Evolutionary conservation across 495 filamentous ascomycete genomes (phyloP).

Genomic region (Ramalina intermedia): DNA sequence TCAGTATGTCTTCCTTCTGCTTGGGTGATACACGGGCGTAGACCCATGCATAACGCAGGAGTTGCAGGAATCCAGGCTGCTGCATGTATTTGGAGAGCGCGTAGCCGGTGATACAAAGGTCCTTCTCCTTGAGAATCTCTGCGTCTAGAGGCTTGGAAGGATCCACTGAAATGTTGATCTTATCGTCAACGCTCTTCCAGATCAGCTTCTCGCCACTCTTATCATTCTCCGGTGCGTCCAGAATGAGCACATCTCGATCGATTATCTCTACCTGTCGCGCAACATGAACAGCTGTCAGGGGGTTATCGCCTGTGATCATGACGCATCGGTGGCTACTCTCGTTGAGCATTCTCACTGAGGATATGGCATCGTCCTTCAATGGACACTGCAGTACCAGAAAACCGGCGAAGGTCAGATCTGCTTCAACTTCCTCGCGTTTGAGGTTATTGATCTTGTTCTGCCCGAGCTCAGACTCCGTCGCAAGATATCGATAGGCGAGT

Average conservation of each 20-base stretch:
- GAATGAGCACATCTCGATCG: conserved; percentile 84
- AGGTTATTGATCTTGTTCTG: conserved; percentile 79
- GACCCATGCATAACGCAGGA: conserved; percentile 88
- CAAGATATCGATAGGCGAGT: conserved; percentile 83
- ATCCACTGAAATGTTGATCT: conserved; percentile 73
- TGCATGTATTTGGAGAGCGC: conserved; percentile 81
- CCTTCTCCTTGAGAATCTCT: conserved; percentile 71
- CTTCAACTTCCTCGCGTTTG: conserved; percentile 83
- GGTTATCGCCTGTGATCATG: conserved; percentile 99
- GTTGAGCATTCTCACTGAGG: conserved; percentile 90
- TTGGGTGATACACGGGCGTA: conserved; percentile 96
- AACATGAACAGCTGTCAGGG: conserved; percentile 90
- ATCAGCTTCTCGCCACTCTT: conserved; percentile 67
- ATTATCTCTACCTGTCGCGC: conserved; percentile 95
- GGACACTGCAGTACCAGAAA: conserved; percentile 94
- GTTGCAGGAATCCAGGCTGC: conserved; percentile 51
- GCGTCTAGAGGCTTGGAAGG: conserved; percentile 66
- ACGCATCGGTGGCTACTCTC: conserved; percentile 96
- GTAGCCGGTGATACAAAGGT: conserved; percentile 93
- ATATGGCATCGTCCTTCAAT: conserved; percentile 90
- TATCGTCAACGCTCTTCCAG: conserved; percentile 93
- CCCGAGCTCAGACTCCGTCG: conserved; percentile 63
- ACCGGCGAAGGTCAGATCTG: conserved; percentile 72
- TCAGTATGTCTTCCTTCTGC: conserved; percentile 96
- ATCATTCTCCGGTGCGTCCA: conserved; percentile 89